Percentiles rank a stretch among this genome's conserved stretches.
phyloP scores from a whole-genome alignment of 108 stramenopile genomes.

The Schizochytrium sp. region DNA sequence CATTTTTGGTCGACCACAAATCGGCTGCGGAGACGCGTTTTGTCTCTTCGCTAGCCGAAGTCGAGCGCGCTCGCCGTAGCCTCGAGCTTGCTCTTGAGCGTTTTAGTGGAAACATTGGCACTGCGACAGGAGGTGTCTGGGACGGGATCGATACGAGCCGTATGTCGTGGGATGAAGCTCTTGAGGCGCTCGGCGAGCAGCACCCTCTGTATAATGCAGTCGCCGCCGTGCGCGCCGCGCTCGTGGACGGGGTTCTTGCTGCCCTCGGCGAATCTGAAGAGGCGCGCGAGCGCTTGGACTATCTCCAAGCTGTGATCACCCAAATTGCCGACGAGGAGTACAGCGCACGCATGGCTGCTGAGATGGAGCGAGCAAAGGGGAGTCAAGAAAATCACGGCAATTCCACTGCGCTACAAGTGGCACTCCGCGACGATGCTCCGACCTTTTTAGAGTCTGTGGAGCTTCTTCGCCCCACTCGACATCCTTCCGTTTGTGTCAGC shows the following conservation, averaged over 20 bases:
- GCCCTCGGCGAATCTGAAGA: neutral
- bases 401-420: too few relatives aligned
- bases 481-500: neutral
- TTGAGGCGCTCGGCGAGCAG: neutral
- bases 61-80: neutral
- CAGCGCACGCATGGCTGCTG: neutral
- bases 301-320: neutral
- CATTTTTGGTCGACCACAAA: neutral
- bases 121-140: neutral
- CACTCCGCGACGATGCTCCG: neutral
- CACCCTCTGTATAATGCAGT: neutral
- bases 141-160: neutral
- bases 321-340: neutral
- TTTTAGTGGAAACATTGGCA: neutral
- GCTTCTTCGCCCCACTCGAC: neutral
- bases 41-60: neutral
- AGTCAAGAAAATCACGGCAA: too few relatives aligned
- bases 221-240: neutral
- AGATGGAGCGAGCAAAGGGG: neutral
- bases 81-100: constrained; percentile 5
- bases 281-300: neutral
- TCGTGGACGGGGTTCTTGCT: neutral
- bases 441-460: neutral
- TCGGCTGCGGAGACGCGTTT: neutral
- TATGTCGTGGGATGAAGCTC: neutral